Evolutionary conservation across 352 stramenopile genomes (phyloP).

Genomic region (Pythium dissimile): DNA sequence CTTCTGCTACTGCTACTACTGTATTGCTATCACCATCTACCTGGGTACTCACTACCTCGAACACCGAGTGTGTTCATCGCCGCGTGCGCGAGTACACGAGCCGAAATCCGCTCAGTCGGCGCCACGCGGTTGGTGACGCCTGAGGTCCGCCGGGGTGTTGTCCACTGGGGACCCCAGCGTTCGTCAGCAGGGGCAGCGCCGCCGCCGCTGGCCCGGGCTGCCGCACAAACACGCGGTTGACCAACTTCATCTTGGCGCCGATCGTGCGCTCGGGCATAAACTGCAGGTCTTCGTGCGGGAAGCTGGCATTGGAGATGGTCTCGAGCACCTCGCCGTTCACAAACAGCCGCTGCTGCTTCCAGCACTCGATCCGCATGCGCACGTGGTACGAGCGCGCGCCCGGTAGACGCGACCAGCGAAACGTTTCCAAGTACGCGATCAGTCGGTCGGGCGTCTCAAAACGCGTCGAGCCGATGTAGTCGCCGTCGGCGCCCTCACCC

Average conservation of each 20-base stretch:
- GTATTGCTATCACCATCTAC: too few species aligned
- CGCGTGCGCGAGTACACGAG: constrained; percentile 8
- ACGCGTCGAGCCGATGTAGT: constrained; percentile 64
- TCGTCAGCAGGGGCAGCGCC: not conserved
- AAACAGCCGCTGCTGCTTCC: constrained; percentile 33
- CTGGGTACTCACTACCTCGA: too few species aligned
- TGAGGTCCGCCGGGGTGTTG: too few species aligned
- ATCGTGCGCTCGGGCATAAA: constrained; percentile 51
- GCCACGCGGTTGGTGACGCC: constrained; percentile 9
- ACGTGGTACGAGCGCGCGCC: constrained; percentile 34
- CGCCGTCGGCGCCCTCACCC: constrained; percentile 27
- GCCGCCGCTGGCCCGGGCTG: not conserved
- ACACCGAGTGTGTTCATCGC: not conserved
- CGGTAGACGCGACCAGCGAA: constrained; percentile 24
- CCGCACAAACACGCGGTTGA: constrained; percentile 8
- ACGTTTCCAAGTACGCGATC: constrained; percentile 48
- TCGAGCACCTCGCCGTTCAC: constrained; percentile 47
- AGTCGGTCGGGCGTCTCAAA: constrained; percentile 38
- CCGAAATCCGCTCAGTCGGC: constrained; percentile 10
- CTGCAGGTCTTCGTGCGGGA: constrained; percentile 32
- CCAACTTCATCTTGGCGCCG: constrained; percentile 30
- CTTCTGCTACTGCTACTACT: too few species aligned
- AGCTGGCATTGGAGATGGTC: constrained; percentile 20
- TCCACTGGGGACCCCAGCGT: too few species aligned
- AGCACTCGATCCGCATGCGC: constrained; percentile 42